Evolutionary conservation across 2,329 filamentous ascomycete species (phyloP), one percentile per base, ranked within the genome.

Genomic region (Penicillium expansum): DNA sequence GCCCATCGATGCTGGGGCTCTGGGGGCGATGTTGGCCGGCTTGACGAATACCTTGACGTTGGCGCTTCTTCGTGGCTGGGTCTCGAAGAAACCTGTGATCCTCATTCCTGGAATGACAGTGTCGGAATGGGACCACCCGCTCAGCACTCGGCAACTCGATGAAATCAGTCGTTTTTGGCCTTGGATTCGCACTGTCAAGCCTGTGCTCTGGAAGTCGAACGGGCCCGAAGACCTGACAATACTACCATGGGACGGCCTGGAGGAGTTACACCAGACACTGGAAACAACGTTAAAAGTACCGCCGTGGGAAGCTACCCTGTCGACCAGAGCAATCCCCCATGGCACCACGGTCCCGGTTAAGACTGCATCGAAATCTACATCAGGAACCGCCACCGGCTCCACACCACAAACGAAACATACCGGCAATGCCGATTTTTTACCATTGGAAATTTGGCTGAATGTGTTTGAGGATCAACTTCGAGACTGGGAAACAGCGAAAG

Each of bases 401-500:
- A 57, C 59, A 58, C 68, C 44, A 27, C 62, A 58, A 56, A 29
- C 56, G 4, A 64, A 59, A 18, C 45, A 57, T 6, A 64, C 65
- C 51, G 55, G 56, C 2, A 67, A 67, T 13, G 61, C 65, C 1
- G 68, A 62, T 29, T 68, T 69, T 8, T 78, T 97, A 1, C 93
- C 93, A 0, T 86, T 89, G 0, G 93, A 97, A 74, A 83, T 97
- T 38, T 96, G 92, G 91, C 88, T 88, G 32, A 88, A 93, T 56
- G 89, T 97, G 47, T 85, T 97, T 42, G 90, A 77, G 51, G 70
- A 95, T 62, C 86, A 88, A 60, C 85, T 92, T 0, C 86, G 86
- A 42, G 93, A 97, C 72, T 97, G 93, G 93, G 93, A 97, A 74
- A 80, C 95, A 20, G 89, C 93, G 10, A 87, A 87, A 62, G 88